Percentiles rank a stretch among this genome's conserved stretches.
These are phyloP conservation scores for Pichia sp. DNA, from an alignment of 1,139 yeast genomes.

Conservation along the genomic window DNA sequence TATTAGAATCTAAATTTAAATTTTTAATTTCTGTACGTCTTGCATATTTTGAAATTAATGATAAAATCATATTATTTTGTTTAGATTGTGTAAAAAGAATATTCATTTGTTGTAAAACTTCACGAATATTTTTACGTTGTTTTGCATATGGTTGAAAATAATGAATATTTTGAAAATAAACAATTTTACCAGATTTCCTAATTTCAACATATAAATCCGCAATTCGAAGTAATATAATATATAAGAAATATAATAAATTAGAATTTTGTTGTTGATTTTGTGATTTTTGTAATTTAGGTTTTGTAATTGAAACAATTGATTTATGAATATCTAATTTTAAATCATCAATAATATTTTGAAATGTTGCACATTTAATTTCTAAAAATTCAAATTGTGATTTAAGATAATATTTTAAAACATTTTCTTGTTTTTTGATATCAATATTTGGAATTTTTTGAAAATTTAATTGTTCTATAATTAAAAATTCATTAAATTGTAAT, in stretches of 20 bases:
- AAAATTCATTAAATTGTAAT: constrained; percentile 12
- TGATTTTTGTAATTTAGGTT: background rate
- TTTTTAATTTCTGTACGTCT: constrained; percentile 36
- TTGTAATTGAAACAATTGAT: constrained; percentile 7
- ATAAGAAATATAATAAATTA: constrained; percentile 23
- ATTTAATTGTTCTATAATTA: background rate
- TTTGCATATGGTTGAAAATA: constrained; percentile 26
- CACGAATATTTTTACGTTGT: constrained; percentile 19
- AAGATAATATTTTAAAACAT: constrained; percentile 12
- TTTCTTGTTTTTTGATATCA: constrained; percentile 12
- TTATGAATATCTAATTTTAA: constrained; percentile 16
- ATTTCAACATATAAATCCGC: constrained; percentile 31
- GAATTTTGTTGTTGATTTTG: background rate
- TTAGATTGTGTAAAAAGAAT: constrained; percentile 41
- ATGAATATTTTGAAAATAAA: constrained; percentile 26
- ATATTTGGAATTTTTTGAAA: constrained; percentile 10
- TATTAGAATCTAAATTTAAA: constrained; percentile 6
- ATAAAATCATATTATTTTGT: constrained; percentile 49
- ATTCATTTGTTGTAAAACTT: constrained; percentile 35
- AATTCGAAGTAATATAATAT: constrained; percentile 23
- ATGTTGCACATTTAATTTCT: constrained; percentile 7
- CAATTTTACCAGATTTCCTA: constrained; percentile 28
- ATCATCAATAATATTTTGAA: constrained; percentile 13
- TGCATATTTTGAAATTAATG: constrained; percentile 44
- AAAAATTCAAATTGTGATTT: constrained; percentile 13